Percentiles rank a stretch among this genome's conserved stretches.
Conservation (phyloP, 768 basidiomycete genomes). For the Trametes villosa region DNA sequence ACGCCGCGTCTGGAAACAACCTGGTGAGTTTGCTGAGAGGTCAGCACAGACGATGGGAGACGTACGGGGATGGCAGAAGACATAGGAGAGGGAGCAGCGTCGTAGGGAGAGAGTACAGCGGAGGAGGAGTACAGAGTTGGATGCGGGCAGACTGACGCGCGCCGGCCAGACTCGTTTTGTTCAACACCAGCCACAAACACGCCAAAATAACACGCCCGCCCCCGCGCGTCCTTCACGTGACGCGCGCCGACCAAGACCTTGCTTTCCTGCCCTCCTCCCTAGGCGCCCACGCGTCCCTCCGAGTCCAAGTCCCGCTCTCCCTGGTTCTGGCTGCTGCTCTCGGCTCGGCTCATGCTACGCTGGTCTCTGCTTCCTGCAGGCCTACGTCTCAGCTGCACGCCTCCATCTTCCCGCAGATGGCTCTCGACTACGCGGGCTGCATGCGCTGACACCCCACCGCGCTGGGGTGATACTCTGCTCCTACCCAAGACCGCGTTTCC, state of each 20-base stretch:
- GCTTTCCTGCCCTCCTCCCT: neutral
- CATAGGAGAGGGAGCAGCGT: constrained; percentile 32
- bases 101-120: constrained; percentile 19
- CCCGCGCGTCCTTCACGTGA: constrained; percentile 32
- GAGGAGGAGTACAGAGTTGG: constrained; percentile 22
- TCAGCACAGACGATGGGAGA: constrained; percentile 1
- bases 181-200: constrained; percentile 37
- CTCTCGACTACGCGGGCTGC: constrained; percentile 5
- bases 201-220: constrained; percentile 33
- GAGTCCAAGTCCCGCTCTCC: neutral
- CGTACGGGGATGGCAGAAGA: constrained; percentile 53
- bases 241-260: constrained; percentile 4
- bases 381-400: constrained; percentile 1
- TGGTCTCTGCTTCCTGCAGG: constrained; percentile 17
- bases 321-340: constrained; percentile 2
- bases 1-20: constrained; percentile 58
- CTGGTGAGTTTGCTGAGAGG: neutral
- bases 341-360: constrained; percentile 21
- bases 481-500: constrained; percentile 86
- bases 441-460: neutral
- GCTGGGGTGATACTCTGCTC: constrained; percentile 57
- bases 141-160: constrained; percentile 13
- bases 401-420: constrained; percentile 12
- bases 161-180: constrained; percentile 32
- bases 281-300: constrained; percentile 1